Percentiles rank a stretch among this genome's conserved stretches.
phyloP scores from a whole-genome alignment of 2,329 filamentous ascomycete species.

The Chaetomiaceae sp. region DNA sequence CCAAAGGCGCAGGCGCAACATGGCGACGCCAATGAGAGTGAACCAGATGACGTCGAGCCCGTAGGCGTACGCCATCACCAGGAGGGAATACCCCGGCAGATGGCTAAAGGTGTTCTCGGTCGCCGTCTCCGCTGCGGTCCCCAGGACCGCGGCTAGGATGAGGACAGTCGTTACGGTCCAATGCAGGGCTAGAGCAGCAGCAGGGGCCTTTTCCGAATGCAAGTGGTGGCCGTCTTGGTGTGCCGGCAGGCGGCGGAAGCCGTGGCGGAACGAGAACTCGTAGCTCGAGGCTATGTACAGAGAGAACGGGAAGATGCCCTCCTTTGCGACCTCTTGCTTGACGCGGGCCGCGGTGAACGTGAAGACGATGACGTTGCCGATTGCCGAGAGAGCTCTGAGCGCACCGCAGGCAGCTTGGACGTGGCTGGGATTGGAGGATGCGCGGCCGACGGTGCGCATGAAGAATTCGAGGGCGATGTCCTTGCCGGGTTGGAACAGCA shows the following conservation, averaged over 20 bases:
- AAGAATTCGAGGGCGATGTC: slow-evolving; percentile 20
- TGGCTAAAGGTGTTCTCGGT: not conserved
- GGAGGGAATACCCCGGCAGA: slow-evolving; percentile 14
- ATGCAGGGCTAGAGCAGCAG: slow-evolving; percentile 16
- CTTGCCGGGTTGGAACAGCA: slow-evolving; percentile 11
- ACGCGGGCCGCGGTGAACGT: slow-evolving; percentile 21
- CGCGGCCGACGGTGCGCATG: slow-evolving; percentile 13
- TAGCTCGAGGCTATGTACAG: slow-evolving; percentile 18
- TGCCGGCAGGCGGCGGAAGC: slow-evolving; percentile 16
- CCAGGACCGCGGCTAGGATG: slow-evolving; percentile 15
- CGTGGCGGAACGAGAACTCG: slow-evolving; percentile 14
- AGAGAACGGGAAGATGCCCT: slow-evolving; percentile 18
- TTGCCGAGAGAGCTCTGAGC: slow-evolving; percentile 17
- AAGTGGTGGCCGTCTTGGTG: slow-evolving; percentile 8
- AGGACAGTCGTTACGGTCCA: slow-evolving; percentile 16
- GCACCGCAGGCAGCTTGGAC: slow-evolving; percentile 7
- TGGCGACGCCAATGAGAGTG: slow-evolving; percentile 13
- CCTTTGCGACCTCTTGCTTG: slow-evolving; percentile 21
- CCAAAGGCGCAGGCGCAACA: slow-evolving; percentile 17
- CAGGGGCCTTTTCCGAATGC: slow-evolving; percentile 13
- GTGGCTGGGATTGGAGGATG: not conserved
- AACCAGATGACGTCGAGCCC: slow-evolving; percentile 21
- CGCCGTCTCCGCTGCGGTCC: not conserved
- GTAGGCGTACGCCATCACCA: slow-evolving; percentile 14
- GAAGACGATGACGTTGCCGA: slow-evolving; percentile 23